Conservation (phyloP, 192 early-diverging fungal species). For the Paraglomus brasilianum region DNA sequence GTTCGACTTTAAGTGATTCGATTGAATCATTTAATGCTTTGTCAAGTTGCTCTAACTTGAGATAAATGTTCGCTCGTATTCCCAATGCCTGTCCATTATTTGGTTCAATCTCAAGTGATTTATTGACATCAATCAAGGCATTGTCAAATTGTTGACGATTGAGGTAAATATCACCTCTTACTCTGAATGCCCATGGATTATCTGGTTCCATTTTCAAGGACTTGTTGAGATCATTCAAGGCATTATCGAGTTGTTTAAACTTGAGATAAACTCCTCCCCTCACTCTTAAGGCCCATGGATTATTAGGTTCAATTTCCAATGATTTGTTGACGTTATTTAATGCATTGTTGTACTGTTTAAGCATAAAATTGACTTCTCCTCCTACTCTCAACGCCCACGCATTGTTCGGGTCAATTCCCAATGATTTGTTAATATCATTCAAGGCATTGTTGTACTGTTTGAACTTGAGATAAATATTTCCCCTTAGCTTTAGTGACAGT, state of each 20-base stretch:
- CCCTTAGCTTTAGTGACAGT: not conserved
- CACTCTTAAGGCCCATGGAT: not conserved
- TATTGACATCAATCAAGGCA: not conserved
- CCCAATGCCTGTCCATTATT: not conserved
- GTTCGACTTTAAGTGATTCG: not conserved
- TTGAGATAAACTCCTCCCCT: not conserved
- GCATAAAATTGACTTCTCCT: not conserved
- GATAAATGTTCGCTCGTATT: not conserved
- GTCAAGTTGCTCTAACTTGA: not conserved
- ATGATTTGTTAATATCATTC: constrained; percentile 16
- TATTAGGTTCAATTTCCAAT: constrained; percentile 10
- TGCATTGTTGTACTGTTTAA: not conserved
- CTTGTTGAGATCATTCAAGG: constrained; percentile 6
- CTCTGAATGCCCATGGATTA: not conserved
- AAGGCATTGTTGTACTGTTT: not conserved
- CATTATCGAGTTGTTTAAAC: not conserved
- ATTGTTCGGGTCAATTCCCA: not conserved
- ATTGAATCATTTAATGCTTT: not conserved
- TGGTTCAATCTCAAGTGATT: not conserved
- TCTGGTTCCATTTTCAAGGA: constrained; percentile 1
- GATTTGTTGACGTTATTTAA: not conserved
- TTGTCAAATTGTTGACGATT: not conserved
- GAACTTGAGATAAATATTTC: not conserved
- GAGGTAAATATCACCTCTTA: not conserved
- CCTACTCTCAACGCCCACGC: not conserved